Evolutionary conservation across 2,329 filamentous ascomycete genomes (phyloP).

Genomic region (Xylaria multiplex): DNA sequence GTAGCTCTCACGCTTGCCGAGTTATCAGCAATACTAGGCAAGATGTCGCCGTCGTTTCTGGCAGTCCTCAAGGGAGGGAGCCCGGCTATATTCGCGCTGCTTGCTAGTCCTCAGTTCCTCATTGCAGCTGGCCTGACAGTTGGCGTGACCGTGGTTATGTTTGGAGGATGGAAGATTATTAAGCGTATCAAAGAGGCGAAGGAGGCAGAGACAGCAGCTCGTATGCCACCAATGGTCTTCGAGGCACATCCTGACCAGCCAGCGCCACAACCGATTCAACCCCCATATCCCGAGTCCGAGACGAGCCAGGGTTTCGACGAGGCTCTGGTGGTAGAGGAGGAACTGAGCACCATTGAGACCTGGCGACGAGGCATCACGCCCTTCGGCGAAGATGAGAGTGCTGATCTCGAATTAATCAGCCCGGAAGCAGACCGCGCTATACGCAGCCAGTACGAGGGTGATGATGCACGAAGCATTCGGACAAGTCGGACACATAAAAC

Average conservation of each 20-base stretch:
- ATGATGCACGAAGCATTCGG: slow-evolving; percentile 50
- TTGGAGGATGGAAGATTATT: slow-evolving; percentile 97
- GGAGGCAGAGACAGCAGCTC: slow-evolving; percentile 36
- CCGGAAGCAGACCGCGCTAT: slow-evolving; percentile 63
- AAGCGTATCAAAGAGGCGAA: slow-evolving; percentile 74
- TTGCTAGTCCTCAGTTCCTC: slow-evolving; percentile 91
- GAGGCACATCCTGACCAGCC: slow-evolving; percentile 38
- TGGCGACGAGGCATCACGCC: slow-evolving; percentile 68
- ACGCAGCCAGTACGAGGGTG: slow-evolving; percentile 53
- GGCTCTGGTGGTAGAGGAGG: slow-evolving; percentile 66
- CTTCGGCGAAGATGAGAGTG: slow-evolving; percentile 58
- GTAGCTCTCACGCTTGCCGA: slow-evolving; percentile 93
- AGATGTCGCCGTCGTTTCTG: slow-evolving; percentile 85
- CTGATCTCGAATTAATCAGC: slow-evolving; percentile 67
- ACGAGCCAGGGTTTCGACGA: slow-evolving; percentile 58
- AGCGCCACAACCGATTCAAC: background rate
- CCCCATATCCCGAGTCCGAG: slow-evolving; percentile 43
- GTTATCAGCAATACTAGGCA: slow-evolving; percentile 81
- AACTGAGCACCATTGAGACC: slow-evolving; percentile 66
- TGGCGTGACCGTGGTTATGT: slow-evolving; percentile 93
- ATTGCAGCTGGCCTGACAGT: slow-evolving; percentile 90
- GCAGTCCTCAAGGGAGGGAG: slow-evolving; percentile 80
- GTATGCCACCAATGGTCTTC: slow-evolving; percentile 48
- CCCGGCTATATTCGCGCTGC: slow-evolving; percentile 84
- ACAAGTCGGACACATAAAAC: slow-evolving; percentile 47